Conservation (phyloP, 2,329 filamentous ascomycete genomes). For the Paracamarosporium sp. region DNA sequence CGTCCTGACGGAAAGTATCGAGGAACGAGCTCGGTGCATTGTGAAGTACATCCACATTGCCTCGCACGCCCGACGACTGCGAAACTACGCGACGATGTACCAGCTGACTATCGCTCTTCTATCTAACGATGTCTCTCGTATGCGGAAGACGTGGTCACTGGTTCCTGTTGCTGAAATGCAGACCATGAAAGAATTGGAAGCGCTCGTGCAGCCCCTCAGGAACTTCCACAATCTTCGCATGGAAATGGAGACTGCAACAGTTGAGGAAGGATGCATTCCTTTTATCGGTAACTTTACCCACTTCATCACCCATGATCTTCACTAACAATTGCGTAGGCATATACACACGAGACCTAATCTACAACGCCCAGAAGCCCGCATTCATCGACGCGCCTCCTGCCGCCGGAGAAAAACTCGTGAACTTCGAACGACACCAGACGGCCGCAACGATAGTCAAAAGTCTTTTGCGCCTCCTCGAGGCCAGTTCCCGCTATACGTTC, state of each 20-base stretch:
- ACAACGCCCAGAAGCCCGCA: constrained; percentile 79
- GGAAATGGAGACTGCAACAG: constrained; percentile 76
- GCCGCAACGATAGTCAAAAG: constrained; percentile 81
- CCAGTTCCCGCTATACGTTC: constrained; percentile 76
- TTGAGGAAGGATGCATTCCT: constrained; percentile 77
- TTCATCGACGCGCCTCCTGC: constrained; percentile 72
- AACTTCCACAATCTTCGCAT: constrained; percentile 79
- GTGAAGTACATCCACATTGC: constrained; percentile 86
- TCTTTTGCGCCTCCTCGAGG: constrained; percentile 77
- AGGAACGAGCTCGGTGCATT: constrained; percentile 77
- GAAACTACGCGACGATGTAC: constrained; percentile 84
- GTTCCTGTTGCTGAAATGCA: constrained; percentile 70
- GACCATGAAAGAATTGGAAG: constrained; percentile 73
- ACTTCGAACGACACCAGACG: constrained; percentile 82
- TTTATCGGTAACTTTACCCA: constrained; percentile 70
- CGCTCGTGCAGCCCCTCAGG: constrained; percentile 74
- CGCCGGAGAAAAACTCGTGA: constrained; percentile 70
- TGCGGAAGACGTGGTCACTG: constrained; percentile 74
- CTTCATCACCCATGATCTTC: background rate
- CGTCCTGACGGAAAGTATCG: constrained; percentile 73
- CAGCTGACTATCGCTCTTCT: constrained; percentile 80
- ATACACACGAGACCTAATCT: constrained; percentile 83
- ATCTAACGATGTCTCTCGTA: constrained; percentile 72
- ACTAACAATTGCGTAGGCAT: constrained; percentile 52
- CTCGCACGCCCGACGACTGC: constrained; percentile 73